Evolutionary conservation across 2,329 filamentous ascomycete genomes (phyloP).

Genomic region (Myriosclerotinia scirpicola): DNA sequence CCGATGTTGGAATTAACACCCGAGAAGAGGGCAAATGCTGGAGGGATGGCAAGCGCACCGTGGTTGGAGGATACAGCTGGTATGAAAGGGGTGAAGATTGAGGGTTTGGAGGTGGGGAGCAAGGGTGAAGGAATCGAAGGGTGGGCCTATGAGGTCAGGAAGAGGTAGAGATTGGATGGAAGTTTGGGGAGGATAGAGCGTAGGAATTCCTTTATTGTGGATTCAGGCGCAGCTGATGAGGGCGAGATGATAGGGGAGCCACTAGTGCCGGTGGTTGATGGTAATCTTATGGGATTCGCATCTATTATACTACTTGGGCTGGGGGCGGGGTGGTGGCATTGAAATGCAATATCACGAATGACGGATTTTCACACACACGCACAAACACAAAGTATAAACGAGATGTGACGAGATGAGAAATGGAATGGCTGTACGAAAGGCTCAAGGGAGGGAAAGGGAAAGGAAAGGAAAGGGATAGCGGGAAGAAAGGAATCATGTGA

Average conservation of each 20-base stretch:
- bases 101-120: slow-evolving; percentile 72
- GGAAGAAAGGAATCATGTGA: background rate
- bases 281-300: background rate
- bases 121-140: slow-evolving; percentile 91
- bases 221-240: slow-evolving; percentile 1
- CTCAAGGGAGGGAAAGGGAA: no score
- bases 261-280: slow-evolving; percentile 2
- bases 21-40: slow-evolving; percentile 87
- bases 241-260: slow-evolving; percentile 3
- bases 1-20: slow-evolving; percentile 92
- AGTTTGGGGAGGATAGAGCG: background rate
- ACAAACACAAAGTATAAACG: slow-evolving; percentile 9
- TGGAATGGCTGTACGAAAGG: background rate
- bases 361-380: slow-evolving; percentile 1
- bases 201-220: background rate
- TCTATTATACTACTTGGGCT: background rate
- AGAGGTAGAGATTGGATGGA: slow-evolving; percentile 40
- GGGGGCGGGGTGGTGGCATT: background rate
- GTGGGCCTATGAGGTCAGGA: slow-evolving; percentile 87
- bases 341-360: slow-evolving; percentile 9
- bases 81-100: slow-evolving; percentile 78
- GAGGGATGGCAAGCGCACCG: slow-evolving; percentile 83
- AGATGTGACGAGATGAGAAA: slow-evolving; percentile 4
- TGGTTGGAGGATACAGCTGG: slow-evolving; percentile 85
- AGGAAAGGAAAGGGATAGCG: background rate